Base-by-base conservation (phyloP, 2,329 filamentous ascomycete species). In the Claviceps cyperi region DNA sequence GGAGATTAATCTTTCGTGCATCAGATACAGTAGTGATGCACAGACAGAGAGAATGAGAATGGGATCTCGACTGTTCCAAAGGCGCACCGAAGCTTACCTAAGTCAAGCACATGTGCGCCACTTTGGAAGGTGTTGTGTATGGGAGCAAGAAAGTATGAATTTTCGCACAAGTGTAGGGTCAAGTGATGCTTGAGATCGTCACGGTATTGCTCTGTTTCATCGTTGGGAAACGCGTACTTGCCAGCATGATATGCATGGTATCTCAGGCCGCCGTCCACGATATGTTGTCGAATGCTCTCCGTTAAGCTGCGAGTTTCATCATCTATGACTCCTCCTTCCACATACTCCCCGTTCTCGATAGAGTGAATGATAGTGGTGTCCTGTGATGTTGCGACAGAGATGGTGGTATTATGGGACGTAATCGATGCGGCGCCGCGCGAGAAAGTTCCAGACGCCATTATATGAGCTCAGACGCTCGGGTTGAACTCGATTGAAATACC, bases 81-180 rank as follows among this genome's bases (percentile, higher is more conserved):
- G 44, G 56, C 50, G 35, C 45, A 40, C 19, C 8, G 9, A 5
- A 5, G 64, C 66, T 50, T 58, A 68, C 72, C 73, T 19, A 76
- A 55, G 53, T 76, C 73, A 21, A 75, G 64, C 3, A 75, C 68
- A 46, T 69, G 61, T 0, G 60, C 71, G 0, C 71, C 72, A 2
- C 54, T 52, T 43, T 62, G 58, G 32, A 76, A 53, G 6, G 57
- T 40, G 1, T 64, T 56, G 9, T 68, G 63, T 14, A 75, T 58
- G 0, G 73, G 73, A 2, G 73, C 65, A 52, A 68, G 67, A 52
- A 73, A 75, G 35, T 66, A 64, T 43, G 59, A 62, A 3, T 66
- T 68, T 7, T 65, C 63, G 43, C 66, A 68, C 14, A 71, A 49
- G 7, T 67, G 62, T 3, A 69, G 54, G 2, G 66, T 67, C 53